A percentile compares a stretch with the other conserved stretches of the same genome.
These are phyloP conservation scores for Botryobasidium botryosum DNA, from an alignment of 768 basidiomycete species.

Conservation along the genomic window DNA sequence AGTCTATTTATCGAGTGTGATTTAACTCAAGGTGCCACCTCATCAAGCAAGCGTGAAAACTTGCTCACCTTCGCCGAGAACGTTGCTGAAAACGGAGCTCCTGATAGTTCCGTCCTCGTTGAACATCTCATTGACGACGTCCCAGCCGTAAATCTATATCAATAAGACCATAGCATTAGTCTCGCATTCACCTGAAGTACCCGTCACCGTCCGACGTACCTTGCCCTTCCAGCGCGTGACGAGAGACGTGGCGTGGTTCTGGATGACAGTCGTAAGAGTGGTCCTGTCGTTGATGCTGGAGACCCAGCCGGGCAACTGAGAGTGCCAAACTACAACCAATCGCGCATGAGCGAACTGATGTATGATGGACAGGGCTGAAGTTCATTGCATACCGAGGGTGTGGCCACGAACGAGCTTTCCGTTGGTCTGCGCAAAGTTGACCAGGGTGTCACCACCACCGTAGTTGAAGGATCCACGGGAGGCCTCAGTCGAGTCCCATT, in stretches of 20 bases:
- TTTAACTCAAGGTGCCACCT: background rate
- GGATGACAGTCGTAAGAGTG: constrained; percentile 11
- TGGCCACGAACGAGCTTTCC: constrained; percentile 6
- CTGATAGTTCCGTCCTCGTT: constrained; percentile 29
- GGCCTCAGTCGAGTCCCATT: constrained; percentile 5
- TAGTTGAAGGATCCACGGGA: constrained; percentile 7
- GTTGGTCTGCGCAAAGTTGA: constrained; percentile 10
- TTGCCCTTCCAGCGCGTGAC: constrained; percentile 10
- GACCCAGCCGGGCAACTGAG: constrained; percentile 11
- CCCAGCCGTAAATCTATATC: no score
- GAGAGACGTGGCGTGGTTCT: constrained; percentile 10
- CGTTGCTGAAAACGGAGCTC: constrained; percentile 26
- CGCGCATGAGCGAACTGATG: no score
- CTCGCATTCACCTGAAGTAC: background rate
- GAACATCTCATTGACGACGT: no score
- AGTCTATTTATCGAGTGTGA: constrained; percentile 15
- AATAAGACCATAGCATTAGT: no score
- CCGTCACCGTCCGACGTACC: background rate
- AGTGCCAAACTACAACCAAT: constrained; percentile 3
- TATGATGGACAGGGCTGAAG: no score
- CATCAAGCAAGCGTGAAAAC: background rate
- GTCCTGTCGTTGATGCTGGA: constrained; percentile 4
- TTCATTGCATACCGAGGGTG: constrained; percentile 1
- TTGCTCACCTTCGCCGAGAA: constrained; percentile 25
- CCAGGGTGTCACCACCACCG: constrained; percentile 4